Base-by-base conservation (phyloP, 768 basidiomycete genomes). In the Russula emetica region DNA sequence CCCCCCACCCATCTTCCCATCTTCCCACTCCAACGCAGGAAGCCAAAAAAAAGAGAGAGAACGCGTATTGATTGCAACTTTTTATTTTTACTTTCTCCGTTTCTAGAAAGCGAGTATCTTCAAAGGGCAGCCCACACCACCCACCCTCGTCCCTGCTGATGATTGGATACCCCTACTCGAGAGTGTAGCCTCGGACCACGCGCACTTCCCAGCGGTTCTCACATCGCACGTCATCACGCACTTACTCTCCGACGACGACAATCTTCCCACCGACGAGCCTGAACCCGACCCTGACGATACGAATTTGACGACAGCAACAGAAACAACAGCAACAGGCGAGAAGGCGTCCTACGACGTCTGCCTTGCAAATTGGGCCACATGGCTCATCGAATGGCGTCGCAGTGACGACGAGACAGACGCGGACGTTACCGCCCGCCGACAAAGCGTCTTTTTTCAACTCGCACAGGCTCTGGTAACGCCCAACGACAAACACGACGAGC, bases 361-460 rank as follows among this genome's bases (percentile, higher is more conserved):
- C 67, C 75, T 91, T 11, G 85, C 86, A 13, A 81, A 83, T 58
- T 93, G 91, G 91, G 82, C 75, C 5, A 75, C 78, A 24, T 92
- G 90, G 90, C 76, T 78, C 34, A 71, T 82, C 28, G 77, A 80
- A 42, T 75, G 70, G 14, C 80, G 76, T 74, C 74, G 74, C 11
- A 73, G 74, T 10, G 69, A 65, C 20, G 72, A 71, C 24, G 63
- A 74, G 6, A 69, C 71, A 13, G 70, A 72, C 34, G 66, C 70
- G 16, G 80, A 78, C 30, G 67, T 69, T 18, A 77, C 49, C 10
- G 52, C 82, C 61, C 61, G 85, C 34, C 77, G 76, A 62, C 82
- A 77, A 60, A 79, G 83, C 47, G 70, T 77, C 1, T 72, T 84
- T 28, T 69, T 78, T 14, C 70, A 72, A 26, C 69, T 90, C 5